Conservation (phyloP, 495 filamentous ascomycete species). For the Trichoderma gamsii region DNA sequence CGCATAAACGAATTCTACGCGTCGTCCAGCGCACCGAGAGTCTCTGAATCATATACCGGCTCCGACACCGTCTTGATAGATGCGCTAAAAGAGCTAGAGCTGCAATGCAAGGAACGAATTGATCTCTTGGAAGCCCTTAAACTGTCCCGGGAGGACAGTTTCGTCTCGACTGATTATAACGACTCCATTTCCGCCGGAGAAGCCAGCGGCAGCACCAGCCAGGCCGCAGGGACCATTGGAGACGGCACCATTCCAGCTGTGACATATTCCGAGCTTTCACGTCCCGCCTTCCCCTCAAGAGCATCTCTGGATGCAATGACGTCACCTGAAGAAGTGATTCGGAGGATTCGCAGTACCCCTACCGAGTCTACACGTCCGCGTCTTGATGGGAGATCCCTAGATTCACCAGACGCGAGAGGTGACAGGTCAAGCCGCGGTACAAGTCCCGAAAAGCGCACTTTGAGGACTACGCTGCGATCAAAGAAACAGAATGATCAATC, state of each 20-base stretch:
- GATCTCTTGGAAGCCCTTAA: slow-evolving; percentile 79
- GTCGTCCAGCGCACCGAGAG: slow-evolving; percentile 57
- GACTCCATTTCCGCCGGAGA: slow-evolving; percentile 22
- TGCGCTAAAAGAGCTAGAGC: slow-evolving; percentile 72
- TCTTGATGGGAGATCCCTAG: neutral
- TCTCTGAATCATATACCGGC: slow-evolving; percentile 67
- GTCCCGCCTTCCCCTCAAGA: slow-evolving; percentile 58
- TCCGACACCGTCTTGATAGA: slow-evolving; percentile 80
- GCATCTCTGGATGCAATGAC: slow-evolving; percentile 45
- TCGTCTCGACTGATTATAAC: slow-evolving; percentile 25
- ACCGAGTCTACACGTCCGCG: slow-evolving; percentile 15
- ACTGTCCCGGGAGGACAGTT: slow-evolving; percentile 61
- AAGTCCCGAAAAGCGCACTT: slow-evolving; percentile 76
- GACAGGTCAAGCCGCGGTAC: slow-evolving; percentile 55
- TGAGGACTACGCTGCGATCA: slow-evolving; percentile 77
- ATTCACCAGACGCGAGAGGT: neutral
- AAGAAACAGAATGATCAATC: slow-evolving; percentile 50
- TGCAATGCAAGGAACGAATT: slow-evolving; percentile 91
- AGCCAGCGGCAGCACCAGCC: slow-evolving; percentile 24
- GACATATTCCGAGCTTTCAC: slow-evolving; percentile 68
- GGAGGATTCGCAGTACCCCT: slow-evolving; percentile 26
- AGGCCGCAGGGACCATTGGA: slow-evolving; percentile 59
- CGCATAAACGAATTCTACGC: slow-evolving; percentile 86
- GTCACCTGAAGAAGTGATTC: slow-evolving; percentile 43
- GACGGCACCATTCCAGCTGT: slow-evolving; percentile 75